Percentiles rank a stretch among this genome's conserved stretches.
Conservation (phyloP, 1,284 basidiomycete species). For the Sporisorium reilianum region DNA sequence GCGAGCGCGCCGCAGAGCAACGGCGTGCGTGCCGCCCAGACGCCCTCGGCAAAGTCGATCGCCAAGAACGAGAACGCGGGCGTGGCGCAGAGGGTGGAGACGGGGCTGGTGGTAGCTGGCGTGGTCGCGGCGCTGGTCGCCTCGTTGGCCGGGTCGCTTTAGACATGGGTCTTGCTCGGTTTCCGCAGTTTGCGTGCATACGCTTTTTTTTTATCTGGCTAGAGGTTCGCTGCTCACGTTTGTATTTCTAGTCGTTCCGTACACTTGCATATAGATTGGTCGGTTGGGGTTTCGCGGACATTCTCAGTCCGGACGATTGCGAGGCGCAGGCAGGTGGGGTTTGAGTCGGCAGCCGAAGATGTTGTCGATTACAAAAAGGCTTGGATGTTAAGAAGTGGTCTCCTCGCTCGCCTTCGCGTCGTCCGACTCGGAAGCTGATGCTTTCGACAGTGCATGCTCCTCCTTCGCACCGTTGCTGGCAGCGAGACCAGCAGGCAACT, state of each 20-base stretch:
- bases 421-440: not conserved
- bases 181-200: no score
- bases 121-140: conserved; percentile 3
- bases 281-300: not conserved
- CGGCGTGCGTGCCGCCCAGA: conserved; percentile 19
- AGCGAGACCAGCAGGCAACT: conserved; percentile 6
- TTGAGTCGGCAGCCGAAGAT: not conserved
- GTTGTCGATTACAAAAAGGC: not conserved
- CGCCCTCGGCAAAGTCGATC: conserved; percentile 13
- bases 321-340: not conserved
- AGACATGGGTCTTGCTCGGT: no score
- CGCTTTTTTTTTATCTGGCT: no score
- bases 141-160: not conserved
- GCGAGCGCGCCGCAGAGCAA: conserved; percentile 22
- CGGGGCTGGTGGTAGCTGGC: no score
- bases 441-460: not conserved
- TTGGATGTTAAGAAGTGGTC: not conserved
- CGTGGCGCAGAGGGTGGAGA: not conserved
- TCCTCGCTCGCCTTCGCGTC: not conserved
- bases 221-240: no score
- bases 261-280: not conserved
- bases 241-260: no score
- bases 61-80: not conserved
- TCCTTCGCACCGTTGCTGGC: not conserved
- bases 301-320: not conserved